Base-by-base conservation (phyloP, 1,139 yeast genomes). In the Taphrina betulina region DNA sequence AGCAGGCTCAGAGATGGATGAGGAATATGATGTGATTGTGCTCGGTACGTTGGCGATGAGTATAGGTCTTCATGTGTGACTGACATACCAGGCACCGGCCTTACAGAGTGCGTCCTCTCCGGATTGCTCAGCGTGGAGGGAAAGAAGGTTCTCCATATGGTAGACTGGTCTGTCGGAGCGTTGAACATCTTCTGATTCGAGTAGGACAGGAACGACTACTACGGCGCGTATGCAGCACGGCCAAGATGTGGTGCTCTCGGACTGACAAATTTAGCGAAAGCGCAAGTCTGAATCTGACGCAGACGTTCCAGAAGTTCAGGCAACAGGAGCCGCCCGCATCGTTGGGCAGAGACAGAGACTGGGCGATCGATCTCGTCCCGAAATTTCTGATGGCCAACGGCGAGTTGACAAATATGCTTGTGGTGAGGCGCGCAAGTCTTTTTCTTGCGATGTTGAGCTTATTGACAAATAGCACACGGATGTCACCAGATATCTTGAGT, bases 311-410 rank as follows among this genome's bases (percentile, higher is more conserved):
- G 63, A 73, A 74, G 67, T 74, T 73, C 68, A 72, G 77, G 31
- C 75, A 76, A 19, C 64, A 63, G 42, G 86, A 84, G 64, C 88
- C 94, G 17, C 86, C 83, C 60, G 77, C 75, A 36, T 75, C 80
- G 62, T 78, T 82, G 59, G 98, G 98, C 48, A 81, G 95, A 65
- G 96, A 89, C 68, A 80, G 98, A 63, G 98, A 92, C 71, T 92
- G 98, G 97, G 89, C 95, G 71, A 90, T 92, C 57, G 99, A 92
- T 69, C 77, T 92, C 74, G 89, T 92, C 66, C 99, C 99, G 52
- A 92, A 92, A 74, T 92, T 92, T 66, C 76, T 94, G 65, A 94
- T 92, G 98, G 94, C 97, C 58, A 88, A 89, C 67, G 99, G 99
- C 38, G 99, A 92, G 69, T 79, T 92, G 73, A 90, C 97, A 64